Base-by-base conservation (phyloP, 495 filamentous ascomycete species). In the Parathielavia hyrcaniae region DNA sequence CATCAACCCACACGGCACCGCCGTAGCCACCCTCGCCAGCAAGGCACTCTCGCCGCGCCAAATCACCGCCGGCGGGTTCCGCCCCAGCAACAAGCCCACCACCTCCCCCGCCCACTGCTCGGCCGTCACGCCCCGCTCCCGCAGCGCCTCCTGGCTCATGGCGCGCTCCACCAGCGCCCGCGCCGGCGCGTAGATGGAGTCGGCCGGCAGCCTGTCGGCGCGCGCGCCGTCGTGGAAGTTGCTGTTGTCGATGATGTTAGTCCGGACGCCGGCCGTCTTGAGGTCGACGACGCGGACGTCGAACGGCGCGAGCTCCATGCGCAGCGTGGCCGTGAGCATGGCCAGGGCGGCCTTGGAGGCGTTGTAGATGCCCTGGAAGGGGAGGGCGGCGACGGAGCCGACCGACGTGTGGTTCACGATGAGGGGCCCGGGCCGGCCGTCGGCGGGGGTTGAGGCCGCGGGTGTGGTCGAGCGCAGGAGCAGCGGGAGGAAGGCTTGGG, bases 291-390 rank as follows among this genome's bases (percentile, higher is more conserved):
- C 66, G 14, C 66, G 61, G 20, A 82, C 70, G 34, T 73, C 72
- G 34, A 83, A 75, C 4, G 82, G 78, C 5, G 70, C 71, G 9
- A 86, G 71, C 64, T 86, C 81, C 17, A 80, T 61, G 6, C 80
- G 74, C 34, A 84, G 55, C 6, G 71, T 74, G 7, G 76, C 71
- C 11, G 67, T 65, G n/a, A 77, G 66, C 20, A 70, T 67, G 39
- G 76, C 67, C 2, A 80, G 63, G 8, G 82, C 80, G 0, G 74
- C 77, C 64, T 85, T 86, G 52, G 73, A 78, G 11, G 80, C 77
- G 57, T 73, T 75, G 67, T 83, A 83, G 26, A 69, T 70, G 11
- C 26, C 64, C 64, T 46, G 72, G 68, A 57, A 71, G 81, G 26
- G 75, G 72, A 59, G 68, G 57, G 68, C 78, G n/a, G 36, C 20